Percentiles rank a stretch among this genome's conserved stretches.
Conservation (phyloP, 2,329 filamentous ascomycete species). For the Clonostachys rosea region DNA sequence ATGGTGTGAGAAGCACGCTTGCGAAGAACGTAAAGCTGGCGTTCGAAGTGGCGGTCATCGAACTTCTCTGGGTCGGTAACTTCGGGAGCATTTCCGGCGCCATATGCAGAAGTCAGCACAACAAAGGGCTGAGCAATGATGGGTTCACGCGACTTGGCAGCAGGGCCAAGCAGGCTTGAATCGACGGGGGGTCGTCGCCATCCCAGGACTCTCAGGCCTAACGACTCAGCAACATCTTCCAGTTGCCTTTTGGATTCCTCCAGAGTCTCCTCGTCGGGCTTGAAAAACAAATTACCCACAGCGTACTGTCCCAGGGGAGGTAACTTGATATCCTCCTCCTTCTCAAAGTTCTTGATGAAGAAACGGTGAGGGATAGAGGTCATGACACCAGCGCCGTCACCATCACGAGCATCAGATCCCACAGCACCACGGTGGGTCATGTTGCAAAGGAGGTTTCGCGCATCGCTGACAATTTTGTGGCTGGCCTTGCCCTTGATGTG, state of each 20-base stretch:
- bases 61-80: constrained; percentile 74
- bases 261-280: constrained; percentile 86
- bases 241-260: constrained; percentile 89
- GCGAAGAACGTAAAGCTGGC: constrained; percentile 87
- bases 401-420: constrained; percentile 94
- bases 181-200: constrained; percentile 96
- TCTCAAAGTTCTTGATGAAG: constrained; percentile 97
- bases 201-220: constrained; percentile 86
- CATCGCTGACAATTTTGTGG: constrained; percentile 99
- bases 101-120: constrained; percentile 81
- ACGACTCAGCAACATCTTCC: constrained; percentile 84
- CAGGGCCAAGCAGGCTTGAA: constrained; percentile 87
- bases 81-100: constrained; percentile 73
- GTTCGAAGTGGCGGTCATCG: constrained; percentile 82
- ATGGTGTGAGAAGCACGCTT: constrained; percentile 95
- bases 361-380: constrained; percentile 98
- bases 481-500: constrained; percentile 96
- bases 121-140: constrained; percentile 95
- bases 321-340: constrained; percentile 81
- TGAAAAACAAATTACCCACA: constrained; percentile 97
- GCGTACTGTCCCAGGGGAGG: constrained; percentile 91
- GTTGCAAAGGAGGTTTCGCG: constrained; percentile 93
- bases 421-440: constrained; percentile 99
- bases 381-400: constrained; percentile 98
- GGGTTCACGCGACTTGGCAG: constrained; percentile 89